Base-by-base conservation (phyloP, 2,329 filamentous ascomycete species). In the Diaporthe caulivora region DNA sequence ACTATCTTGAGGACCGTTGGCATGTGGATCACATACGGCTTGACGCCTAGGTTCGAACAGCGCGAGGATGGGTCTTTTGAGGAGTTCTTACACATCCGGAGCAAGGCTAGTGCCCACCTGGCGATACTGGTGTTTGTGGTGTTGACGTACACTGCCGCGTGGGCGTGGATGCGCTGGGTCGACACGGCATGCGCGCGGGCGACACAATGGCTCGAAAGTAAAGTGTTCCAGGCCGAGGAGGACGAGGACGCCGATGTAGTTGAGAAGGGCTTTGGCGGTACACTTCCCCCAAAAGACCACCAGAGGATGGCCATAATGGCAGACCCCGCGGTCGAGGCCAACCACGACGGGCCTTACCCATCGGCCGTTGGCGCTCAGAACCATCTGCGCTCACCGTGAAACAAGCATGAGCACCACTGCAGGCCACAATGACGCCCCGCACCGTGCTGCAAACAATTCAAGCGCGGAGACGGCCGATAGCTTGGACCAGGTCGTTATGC, bases 1-100 rank as follows among this genome's bases (percentile, higher is more conserved):
- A 88, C 87, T 0, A 82, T 89, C 21, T 79, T 89, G 58, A 86
- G 87, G 26, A 86, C 86, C 2, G 83, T 88, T 1, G 83, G 87
- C 29, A 84, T 84, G 51, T 87, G 87, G 82, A 84, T 89, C 78
- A 83, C 88, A 9, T 89, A 88, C 75, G 87, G 87, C 44, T 86
- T 87, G 74, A 84, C 81, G n/a, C 60, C 60, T 8, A 31, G 55
- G 24, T 57, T 57, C 26, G 62, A 42, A 34, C 37, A 47, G 34
- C 51, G 62, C 84, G 84, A 34, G 80, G 81, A 83, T 70, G 85
- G 86, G 17, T 80, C 84, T 40, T 81, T 81, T 2, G 81, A 84
- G 26, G 80, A 83, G 31, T 81, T 81, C 54, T 82, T 85, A 64
- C 88, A 82, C 80, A 78, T 88, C 24, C 81, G 80, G 1, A 80